Conservation (phyloP, 352 stramenopile genomes). For the Poterioochromonas sp. region DNA sequence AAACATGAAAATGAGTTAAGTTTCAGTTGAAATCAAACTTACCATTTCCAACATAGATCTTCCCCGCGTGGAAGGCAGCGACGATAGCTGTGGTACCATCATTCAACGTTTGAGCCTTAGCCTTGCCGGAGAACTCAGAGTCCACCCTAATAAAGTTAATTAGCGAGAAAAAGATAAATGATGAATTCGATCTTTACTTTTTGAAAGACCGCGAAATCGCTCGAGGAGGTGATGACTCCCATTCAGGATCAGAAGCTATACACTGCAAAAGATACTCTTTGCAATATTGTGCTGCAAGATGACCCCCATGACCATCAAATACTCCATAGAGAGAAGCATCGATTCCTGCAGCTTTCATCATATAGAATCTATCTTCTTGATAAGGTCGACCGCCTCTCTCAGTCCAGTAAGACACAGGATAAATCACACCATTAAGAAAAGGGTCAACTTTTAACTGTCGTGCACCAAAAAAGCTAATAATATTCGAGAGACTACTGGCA, state of each 20-base stretch:
- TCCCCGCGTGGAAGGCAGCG: slow-evolving; percentile 59
- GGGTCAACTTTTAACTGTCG: not conserved
- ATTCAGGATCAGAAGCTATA: slow-evolving; percentile 34
- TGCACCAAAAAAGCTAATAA: not conserved
- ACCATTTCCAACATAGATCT: slow-evolving; percentile 71
- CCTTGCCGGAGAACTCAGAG: slow-evolving; percentile 20
- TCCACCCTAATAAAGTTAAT: slow-evolving; percentile 9
- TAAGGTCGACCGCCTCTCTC: slow-evolving; percentile 55
- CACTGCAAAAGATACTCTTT: slow-evolving; percentile 25
- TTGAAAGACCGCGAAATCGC: slow-evolving; percentile 29
- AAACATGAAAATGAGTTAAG: not conserved
- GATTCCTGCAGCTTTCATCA: slow-evolving; percentile 51
- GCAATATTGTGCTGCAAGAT: slow-evolving; percentile 69
- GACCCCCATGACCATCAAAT: slow-evolving; percentile 81
- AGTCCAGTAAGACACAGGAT: slow-evolving; percentile 27
- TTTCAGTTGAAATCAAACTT: not conserved
- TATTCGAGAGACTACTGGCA: not conserved
- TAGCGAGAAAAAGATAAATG: not conserved
- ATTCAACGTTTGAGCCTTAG: slow-evolving; percentile 41
- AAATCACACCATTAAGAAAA: slow-evolving; percentile 32
- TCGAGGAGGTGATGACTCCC: slow-evolving; percentile 23
- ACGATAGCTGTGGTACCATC: slow-evolving; percentile 78
- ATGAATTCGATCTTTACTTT: not conserved
- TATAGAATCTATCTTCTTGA: slow-evolving; percentile 76
- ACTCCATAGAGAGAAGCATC: slow-evolving; percentile 77